phyloP scores from a whole-genome alignment of 2,329 filamentous ascomycete species.

The Aureobasidium sp. region DNA sequence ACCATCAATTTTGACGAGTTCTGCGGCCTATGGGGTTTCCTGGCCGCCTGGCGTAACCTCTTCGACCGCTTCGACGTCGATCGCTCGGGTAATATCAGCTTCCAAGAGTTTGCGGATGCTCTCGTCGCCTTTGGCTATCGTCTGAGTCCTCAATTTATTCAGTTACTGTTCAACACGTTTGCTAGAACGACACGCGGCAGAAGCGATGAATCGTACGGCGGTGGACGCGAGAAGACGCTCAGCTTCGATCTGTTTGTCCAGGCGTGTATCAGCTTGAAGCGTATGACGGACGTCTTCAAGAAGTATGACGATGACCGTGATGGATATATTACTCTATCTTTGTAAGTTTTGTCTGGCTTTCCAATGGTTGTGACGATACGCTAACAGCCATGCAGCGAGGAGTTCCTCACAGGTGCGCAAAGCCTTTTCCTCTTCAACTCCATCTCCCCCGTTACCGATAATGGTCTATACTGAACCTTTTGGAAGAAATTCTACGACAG shows the following conservation, averaged over 20 bases:
- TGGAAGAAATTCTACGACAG: constrained; percentile 14
- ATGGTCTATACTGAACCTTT: constrained; percentile 39
- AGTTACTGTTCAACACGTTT: constrained; percentile 79
- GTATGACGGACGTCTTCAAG: constrained; percentile 99
- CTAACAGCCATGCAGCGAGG: constrained; percentile 33
- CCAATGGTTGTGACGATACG: not conserved
- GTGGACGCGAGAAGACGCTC: constrained; percentile 31
- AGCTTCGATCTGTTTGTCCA: constrained; percentile 93
- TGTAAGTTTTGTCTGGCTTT: constrained; percentile 34
- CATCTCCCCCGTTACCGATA: constrained; percentile 44
- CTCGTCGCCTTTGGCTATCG: constrained; percentile 88
- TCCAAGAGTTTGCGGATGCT: constrained; percentile 81
- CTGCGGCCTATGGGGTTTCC: constrained; percentile 90
- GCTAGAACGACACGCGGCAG: constrained; percentile 43
- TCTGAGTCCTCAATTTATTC: constrained; percentile 73
- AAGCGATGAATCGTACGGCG: constrained; percentile 25
- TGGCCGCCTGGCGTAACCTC: constrained; percentile 85
- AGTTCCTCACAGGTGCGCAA: constrained; percentile 49
- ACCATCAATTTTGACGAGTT: constrained; percentile 94
- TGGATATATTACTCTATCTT: constrained; percentile 61
- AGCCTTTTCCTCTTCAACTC: constrained; percentile 46
- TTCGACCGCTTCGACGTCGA: constrained; percentile 95
- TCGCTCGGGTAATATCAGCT: constrained; percentile 74
- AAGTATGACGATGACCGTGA: constrained; percentile 96
- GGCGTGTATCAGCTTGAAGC: constrained; percentile 90